Base-by-base conservation (phyloP, 228 moss, liverwort and hornwort species). In the Sphagnum magellanicum region DNA sequence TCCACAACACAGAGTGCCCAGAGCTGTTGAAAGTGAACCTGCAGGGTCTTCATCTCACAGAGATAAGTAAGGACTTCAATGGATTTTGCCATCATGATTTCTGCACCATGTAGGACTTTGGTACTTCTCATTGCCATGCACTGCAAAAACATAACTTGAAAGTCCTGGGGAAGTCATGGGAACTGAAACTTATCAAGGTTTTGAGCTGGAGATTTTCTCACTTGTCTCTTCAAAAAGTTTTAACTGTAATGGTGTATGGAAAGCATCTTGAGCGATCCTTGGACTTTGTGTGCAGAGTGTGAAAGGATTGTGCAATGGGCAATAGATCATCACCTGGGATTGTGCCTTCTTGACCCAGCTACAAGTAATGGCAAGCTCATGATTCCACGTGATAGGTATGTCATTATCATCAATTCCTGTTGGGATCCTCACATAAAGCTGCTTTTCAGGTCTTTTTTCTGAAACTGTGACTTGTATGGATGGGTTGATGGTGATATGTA, bases 301-400 rank as follows among this genome's bases (percentile, higher is more conserved):
- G 92, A 96, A 74, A 89, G 69, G 74, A 79, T 92, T 60, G 89
- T 89, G 51, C 91, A 92, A 60, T 96, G 96, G 96, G 92, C 96
- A 73, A 84, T 92, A 77, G 92, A 96, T 72, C 89, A 96, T 81
- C 84, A 86, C 74, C 86, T 96, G 71, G 92, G 93, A 60, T 68
- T 84, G 52, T 88, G 91, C 79, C 68, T 79, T 60, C 79, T 75
- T 51, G 86, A 84, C 72, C 96, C 96, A 76, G 78, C 84, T 61
- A 92, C 91, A 52, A 88, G 80, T 80, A 96, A 92, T 76, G 92
- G 96, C 76, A 96, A 96, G 75, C 91, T 96, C 48, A 96, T 96
- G 96, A 96, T 96, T 69, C 96, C 96, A 64, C 92, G 96, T 47
- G 96, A 96, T 68, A 96, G 95, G 95, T 95, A 53, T 71, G 62